These are phyloP conservation scores for Allium sativum DNA, from an alignment of 106 monocot genomes.

Conservation along the genomic window DNA sequence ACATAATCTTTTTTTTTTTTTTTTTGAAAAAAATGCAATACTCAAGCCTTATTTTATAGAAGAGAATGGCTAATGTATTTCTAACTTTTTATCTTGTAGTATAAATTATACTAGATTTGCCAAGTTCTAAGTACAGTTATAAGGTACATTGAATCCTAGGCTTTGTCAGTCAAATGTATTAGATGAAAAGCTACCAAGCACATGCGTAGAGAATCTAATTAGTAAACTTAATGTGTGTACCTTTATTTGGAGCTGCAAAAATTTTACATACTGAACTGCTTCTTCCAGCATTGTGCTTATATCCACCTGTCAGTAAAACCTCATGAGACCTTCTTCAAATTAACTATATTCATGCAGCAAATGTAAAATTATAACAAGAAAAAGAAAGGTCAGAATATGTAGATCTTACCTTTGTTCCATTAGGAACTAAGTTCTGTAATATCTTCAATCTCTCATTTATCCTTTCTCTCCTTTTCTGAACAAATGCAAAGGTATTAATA, in stretches of 20 bases:
- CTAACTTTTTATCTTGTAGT: too few species aligned
- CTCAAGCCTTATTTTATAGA: too few species aligned
- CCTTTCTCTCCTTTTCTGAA: slow-evolving; percentile 83
- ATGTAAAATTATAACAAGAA: neutral
- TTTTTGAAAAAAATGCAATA: too few species aligned
- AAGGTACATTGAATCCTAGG: too few species aligned
- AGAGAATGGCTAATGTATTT: too few species aligned
- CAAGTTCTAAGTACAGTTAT: too few species aligned
- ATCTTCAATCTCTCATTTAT: slow-evolving; percentile 77
- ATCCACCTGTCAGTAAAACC: slow-evolving; percentile 39
- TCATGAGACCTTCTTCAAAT: neutral
- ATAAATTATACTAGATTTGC: too few species aligned
- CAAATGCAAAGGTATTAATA: neutral
- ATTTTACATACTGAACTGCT: slow-evolving; percentile 83
- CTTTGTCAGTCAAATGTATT: too few species aligned
- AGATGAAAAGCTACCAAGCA: neutral
- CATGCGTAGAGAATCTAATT: slow-evolving; percentile 1
- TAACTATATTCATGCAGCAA: neutral
- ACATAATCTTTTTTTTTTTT: too few species aligned
- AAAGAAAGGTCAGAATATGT: neutral
- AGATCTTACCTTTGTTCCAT: slow-evolving; percentile 69
- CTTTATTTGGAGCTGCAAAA: slow-evolving; percentile 84
- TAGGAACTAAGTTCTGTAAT: slow-evolving; percentile 64
- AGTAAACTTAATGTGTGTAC: slow-evolving; percentile 7
- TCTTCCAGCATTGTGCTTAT: slow-evolving; percentile 95